Conservation (phyloP, 2,329 filamentous ascomycete species). For the Endoconidiophora laricicola region DNA sequence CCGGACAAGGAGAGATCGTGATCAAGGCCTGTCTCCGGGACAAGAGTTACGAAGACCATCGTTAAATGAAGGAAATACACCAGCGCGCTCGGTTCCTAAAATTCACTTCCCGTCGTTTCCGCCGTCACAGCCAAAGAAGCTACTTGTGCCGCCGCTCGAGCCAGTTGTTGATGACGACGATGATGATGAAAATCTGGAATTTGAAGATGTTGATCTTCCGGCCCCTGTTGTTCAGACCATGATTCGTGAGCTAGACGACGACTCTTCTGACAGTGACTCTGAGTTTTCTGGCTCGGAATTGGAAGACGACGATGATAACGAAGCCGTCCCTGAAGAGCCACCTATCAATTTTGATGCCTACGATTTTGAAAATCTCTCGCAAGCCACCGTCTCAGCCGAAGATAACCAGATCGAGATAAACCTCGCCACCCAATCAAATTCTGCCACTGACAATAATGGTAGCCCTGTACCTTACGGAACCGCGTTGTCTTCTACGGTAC, state of each 20-base stretch:
- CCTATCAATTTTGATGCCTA: constrained; percentile 31
- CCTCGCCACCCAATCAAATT: constrained; percentile 17
- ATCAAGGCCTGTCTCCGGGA: no score
- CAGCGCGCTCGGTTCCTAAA: not conserved
- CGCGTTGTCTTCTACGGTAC: not conserved
- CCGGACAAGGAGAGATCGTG: no score
- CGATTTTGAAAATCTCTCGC: constrained; percentile 21
- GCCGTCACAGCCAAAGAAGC: not conserved
- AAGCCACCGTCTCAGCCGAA: constrained; percentile 15
- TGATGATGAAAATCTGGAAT: constrained; percentile 28
- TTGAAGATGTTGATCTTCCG: constrained; percentile 34
- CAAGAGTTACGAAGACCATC: not conserved
- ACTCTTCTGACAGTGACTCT: constrained; percentile 22
- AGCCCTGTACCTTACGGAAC: no score
- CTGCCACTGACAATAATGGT: not conserved
- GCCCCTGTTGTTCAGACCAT: constrained; percentile 34
- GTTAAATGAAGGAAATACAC: not conserved
- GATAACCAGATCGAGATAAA: constrained; percentile 32
- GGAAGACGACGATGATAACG: constrained; percentile 17
- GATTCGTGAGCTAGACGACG: constrained; percentile 31
- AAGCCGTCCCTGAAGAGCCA: constrained; percentile 21
- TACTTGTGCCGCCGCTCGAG: no score
- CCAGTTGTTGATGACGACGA: constrained; percentile 1
- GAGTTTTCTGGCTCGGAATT: not conserved
- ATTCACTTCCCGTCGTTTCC: not conserved